Base-by-base conservation (phyloP, 2,329 filamentous ascomycete species). In the Claviceps paspali region DNA sequence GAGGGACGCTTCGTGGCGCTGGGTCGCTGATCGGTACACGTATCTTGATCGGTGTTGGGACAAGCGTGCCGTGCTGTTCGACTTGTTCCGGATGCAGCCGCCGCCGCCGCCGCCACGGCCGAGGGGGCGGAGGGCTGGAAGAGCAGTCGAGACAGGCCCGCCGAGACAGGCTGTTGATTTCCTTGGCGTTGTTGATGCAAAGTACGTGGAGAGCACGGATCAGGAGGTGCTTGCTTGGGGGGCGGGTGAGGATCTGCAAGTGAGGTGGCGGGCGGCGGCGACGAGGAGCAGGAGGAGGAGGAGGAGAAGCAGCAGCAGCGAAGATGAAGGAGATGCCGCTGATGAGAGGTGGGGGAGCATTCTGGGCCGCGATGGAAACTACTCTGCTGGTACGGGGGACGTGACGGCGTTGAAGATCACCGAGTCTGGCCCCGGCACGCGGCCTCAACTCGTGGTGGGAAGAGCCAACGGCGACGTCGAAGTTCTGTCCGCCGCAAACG, bases 1-100 rank as follows among this genome's bases (percentile, higher is more conserved):
- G n/a, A n/a, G n/a, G 12, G 38, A 31, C 2, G 41, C 42, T 3
- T 45, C 39, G 12, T 70, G 66, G 56, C 43, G 45, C 9, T 45
- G 50, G 10, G 50, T 65, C 19, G 67, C 67, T 6, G 54, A 63
- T 19, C 60, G 57, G 1, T 48, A 70, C 30, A 70, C 69, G 1
- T 65, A 63, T 43, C 62, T 71, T 38, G 62, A 65, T 21, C 60
- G 67, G 5, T 67, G 64, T 45, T 73, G 69, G 70, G 68, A 72
- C 34, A 61, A 58, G 36, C 60, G 66, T 15, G 54, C 56, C 12
- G 60, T 71, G 39, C 54, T 56, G 34, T 49, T 59, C 11, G 51
- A 44, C 30, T 42, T 50, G 21, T 47, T 55, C 14, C 36, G 39
- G 40, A 8, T n/a, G 32, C 26, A 17, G 33, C n/a, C n/a, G n/a